These are phyloP conservation scores for Toxicodendron radicans DNA, from an alignment of 345 rosid species.

Conservation along the genomic window DNA sequence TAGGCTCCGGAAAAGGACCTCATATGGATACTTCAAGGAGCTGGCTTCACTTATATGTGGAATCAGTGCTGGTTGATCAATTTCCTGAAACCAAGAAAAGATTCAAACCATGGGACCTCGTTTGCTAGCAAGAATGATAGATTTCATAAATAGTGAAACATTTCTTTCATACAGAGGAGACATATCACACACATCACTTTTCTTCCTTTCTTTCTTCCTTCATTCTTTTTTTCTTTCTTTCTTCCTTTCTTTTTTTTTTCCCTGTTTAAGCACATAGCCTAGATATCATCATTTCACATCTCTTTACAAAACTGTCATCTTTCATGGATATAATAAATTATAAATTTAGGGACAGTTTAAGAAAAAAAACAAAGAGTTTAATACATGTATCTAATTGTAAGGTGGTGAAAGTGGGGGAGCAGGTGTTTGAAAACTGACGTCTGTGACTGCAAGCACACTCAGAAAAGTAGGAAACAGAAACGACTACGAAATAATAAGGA, in stretches of 20 bases:
- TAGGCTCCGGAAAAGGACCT: conserved; percentile 93
- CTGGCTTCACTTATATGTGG: conserved; percentile 99
- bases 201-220: too few relatives aligned
- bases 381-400: neutral
- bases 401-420: neutral
- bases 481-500: too few relatives aligned
- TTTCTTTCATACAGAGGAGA: neutral
- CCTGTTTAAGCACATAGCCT: neutral
- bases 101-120: conserved; percentile 9
- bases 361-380: neutral
- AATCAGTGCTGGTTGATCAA: conserved; percentile 95
- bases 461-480: neutral
- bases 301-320: neutral
- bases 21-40: conserved; percentile 89
- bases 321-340: neutral
- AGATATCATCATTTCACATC: neutral
- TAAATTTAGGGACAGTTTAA: neutral
- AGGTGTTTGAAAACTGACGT: neutral
- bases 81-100: conserved; percentile 61
- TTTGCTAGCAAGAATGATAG: conserved; percentile 8
- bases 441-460: neutral
- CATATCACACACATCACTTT: too few relatives aligned
- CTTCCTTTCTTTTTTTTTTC: neutral
- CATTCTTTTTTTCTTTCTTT: too few relatives aligned
- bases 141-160: neutral